Conservation (phyloP, 768 basidiomycete genomes). For the Lepiota venenata region DNA sequence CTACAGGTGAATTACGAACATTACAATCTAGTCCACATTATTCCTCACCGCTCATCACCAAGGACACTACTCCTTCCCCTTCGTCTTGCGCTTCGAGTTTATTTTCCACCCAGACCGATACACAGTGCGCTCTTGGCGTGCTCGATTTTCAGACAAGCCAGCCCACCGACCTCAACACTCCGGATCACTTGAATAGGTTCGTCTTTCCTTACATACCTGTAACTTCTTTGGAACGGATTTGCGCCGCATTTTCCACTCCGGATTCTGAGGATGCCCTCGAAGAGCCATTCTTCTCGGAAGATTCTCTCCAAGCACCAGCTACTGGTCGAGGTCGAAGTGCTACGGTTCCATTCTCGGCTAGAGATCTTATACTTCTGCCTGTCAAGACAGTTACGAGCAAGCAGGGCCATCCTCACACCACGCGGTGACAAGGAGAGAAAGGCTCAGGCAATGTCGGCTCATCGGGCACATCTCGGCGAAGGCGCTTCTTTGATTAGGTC, state of each 20-base stretch:
- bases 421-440: conserved; percentile 3
- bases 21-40: too few species aligned
- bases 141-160: too few species aligned
- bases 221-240: conserved; percentile 13
- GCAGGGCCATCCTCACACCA: not conserved
- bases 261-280: too few species aligned
- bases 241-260: conserved; percentile 2
- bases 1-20: too few species aligned
- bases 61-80: too few species aligned
- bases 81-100: too few species aligned
- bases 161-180: too few species aligned
- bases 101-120: too few species aligned
- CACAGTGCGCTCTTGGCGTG: too few species aligned
- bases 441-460: not conserved
- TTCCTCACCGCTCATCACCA: too few species aligned
- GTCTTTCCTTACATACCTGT: conserved; percentile 6
- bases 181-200: not conserved
- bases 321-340: conserved; percentile 4
- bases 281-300: not conserved
- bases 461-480: not conserved
- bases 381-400: not conserved
- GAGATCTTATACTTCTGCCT: not conserved
- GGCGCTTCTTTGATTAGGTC: not conserved
- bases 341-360: conserved; percentile 1
- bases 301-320: not conserved